Conservation (phyloP, 176 grass and related monocot species). For the Aegilops tauschii region DNA sequence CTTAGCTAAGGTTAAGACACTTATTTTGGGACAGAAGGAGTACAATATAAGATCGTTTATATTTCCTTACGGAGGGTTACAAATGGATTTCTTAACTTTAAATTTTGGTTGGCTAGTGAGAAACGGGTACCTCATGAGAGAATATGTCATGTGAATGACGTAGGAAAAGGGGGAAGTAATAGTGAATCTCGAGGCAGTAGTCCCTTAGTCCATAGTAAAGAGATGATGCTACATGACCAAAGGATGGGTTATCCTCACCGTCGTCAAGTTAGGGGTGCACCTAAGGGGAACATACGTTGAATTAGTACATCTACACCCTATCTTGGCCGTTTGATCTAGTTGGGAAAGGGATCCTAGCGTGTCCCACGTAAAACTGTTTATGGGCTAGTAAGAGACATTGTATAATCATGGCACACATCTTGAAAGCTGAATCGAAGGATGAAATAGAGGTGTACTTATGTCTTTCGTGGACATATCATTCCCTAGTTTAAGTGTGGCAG, state of each 20-base stretch:
- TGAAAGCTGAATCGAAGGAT: neutral
- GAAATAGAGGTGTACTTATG: neutral
- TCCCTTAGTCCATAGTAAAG: neutral
- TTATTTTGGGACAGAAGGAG: too few species aligned
- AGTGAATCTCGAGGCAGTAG: neutral
- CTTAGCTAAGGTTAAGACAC: too few species aligned
- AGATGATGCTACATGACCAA: neutral
- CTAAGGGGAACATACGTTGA: too few species aligned
- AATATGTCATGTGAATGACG: neutral
- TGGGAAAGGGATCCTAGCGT: too few species aligned
- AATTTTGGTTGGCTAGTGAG: neutral
- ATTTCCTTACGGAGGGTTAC: neutral
- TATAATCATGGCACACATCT: neutral
- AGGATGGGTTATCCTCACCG: neutral
- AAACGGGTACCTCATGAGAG: neutral
- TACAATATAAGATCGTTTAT: too few species aligned
- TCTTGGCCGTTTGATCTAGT: too few species aligned
- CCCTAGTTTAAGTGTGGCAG: neutral
- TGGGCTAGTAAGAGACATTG: too few species aligned
- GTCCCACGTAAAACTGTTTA: too few species aligned
- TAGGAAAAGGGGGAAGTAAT: neutral
- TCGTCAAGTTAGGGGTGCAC: too few species aligned
- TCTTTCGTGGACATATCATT: neutral
- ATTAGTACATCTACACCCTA: too few species aligned
- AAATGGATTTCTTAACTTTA: neutral